Conservation (phyloP, 352 stramenopile genomes). For the Pythium brassicae region DNA sequence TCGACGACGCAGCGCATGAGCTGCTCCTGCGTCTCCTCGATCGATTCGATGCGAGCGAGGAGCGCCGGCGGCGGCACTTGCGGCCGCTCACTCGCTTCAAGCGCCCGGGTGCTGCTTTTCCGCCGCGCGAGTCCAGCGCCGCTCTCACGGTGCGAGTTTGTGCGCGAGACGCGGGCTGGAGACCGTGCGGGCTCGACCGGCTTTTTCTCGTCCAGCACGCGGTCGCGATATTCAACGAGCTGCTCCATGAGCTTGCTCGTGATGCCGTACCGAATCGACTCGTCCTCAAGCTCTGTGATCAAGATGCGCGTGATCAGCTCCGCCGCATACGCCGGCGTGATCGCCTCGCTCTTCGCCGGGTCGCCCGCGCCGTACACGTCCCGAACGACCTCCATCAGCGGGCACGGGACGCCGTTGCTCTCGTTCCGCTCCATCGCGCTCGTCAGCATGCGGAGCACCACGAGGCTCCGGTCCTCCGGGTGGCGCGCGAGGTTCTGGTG, state of each 20-base stretch:
- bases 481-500: slow-evolving; percentile 24
- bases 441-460: slow-evolving; percentile 19
- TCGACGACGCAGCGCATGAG: neutral
- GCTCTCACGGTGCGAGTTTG: no score
- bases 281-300: slow-evolving; percentile 14
- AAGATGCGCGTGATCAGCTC: slow-evolving; percentile 17
- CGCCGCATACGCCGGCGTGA: slow-evolving; percentile 14
- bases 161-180: no score
- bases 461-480: slow-evolving; percentile 24
- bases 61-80: neutral
- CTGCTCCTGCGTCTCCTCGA: slow-evolving; percentile 3
- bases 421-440: slow-evolving; percentile 22
- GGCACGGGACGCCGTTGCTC: slow-evolving; percentile 15
- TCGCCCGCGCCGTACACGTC: slow-evolving; percentile 8
- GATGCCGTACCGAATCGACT: slow-evolving; percentile 22
- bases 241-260: slow-evolving; percentile 14
- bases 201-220: neutral
- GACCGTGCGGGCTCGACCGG: neutral
- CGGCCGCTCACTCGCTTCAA: no score
- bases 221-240: slow-evolving; percentile 2
- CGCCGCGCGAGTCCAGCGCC: neutral
- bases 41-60: slow-evolving; percentile 2
- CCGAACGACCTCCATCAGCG: slow-evolving; percentile 16
- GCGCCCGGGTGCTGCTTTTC: neutral
- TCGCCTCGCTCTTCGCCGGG: neutral